Percentiles rank a stretch among this genome's conserved stretches.
phyloP scores from a whole-genome alignment of 139 green algal genomes.

The Chlorella sp. region DNA sequence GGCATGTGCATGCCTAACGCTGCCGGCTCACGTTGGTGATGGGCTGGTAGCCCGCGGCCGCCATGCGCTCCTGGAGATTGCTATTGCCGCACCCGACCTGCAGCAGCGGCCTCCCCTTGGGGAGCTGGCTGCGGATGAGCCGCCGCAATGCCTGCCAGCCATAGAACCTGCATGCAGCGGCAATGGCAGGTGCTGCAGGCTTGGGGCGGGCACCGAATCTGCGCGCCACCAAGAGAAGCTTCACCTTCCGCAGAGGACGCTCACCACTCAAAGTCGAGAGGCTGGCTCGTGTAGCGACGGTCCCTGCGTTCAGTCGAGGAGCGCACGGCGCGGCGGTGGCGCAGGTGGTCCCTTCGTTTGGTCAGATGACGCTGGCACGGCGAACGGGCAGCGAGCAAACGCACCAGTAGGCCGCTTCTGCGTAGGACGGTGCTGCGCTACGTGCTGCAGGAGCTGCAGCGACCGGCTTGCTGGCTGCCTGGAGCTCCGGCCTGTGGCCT shows the following conservation, averaged over 20 bases:
- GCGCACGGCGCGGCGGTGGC: neutral
- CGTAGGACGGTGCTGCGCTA: too few species aligned
- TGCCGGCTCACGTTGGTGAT: constrained; percentile 27
- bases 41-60: constrained; percentile 23
- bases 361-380: neutral
- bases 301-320: neutral
- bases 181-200: neutral
- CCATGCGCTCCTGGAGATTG: constrained; percentile 39
- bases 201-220: neutral
- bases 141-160: constrained; percentile 22
- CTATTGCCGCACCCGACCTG: constrained; percentile 36
- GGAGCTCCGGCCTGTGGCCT: too few species aligned
- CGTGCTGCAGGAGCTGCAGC: too few species aligned
- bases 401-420: constrained; percentile 1
- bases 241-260: too few species aligned
- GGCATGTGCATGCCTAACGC: neutral
- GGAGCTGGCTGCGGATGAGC: constrained; percentile 18
- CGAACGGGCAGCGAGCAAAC: too few species aligned
- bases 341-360: too few species aligned
- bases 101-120: constrained; percentile 18
- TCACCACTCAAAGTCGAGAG: constrained; percentile 22
- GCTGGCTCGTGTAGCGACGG: constrained; percentile 5
- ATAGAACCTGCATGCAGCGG: constrained; percentile 10
- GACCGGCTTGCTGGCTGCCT: too few species aligned
- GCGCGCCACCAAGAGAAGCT: too few species aligned